phyloP scores from a whole-genome alignment of 148 eudicot species.

The Silene uniflora region DNA sequence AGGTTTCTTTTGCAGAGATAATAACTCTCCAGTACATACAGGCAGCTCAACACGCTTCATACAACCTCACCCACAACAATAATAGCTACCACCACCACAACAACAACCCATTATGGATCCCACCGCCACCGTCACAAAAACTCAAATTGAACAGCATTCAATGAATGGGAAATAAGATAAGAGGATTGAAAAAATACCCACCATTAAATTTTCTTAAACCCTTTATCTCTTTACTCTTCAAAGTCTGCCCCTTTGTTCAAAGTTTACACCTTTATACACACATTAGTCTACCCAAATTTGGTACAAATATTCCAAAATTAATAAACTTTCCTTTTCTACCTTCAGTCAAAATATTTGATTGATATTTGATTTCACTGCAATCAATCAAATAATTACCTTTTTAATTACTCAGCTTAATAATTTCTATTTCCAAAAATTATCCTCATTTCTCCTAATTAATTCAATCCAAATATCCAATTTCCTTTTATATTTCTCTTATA shows the following conservation, averaged over 20 bases:
- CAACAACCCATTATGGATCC: not conserved
- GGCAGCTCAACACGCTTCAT: not conserved
- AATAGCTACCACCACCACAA: not conserved
- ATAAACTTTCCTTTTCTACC: not conserved
- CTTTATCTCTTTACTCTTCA: not conserved
- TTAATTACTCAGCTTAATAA: not conserved
- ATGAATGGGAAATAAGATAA: not conserved
- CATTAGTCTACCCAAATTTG: not conserved
- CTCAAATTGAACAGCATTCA: not conserved
- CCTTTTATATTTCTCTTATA: not conserved
- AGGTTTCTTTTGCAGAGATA: not conserved
- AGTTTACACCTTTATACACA: not conserved
- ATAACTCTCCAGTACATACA: not conserved
- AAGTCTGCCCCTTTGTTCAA: constrained; percentile 5
- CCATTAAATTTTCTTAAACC: constrained; percentile 2
- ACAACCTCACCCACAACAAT: not conserved
- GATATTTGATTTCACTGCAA: not conserved
- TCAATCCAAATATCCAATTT: not conserved
- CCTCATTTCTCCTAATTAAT: not conserved
- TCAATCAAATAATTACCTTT: constrained; percentile 2
- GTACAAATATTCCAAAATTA: not conserved
- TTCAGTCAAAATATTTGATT: constrained; percentile 6
- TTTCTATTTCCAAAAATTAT: not conserved
- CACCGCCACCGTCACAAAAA: not conserved
- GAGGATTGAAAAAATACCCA: constrained; percentile 17